These are phyloP conservation scores for Hebeloma cylindrosporum DNA, from an alignment of 768 basidiomycete species.

Conservation along the genomic window DNA sequence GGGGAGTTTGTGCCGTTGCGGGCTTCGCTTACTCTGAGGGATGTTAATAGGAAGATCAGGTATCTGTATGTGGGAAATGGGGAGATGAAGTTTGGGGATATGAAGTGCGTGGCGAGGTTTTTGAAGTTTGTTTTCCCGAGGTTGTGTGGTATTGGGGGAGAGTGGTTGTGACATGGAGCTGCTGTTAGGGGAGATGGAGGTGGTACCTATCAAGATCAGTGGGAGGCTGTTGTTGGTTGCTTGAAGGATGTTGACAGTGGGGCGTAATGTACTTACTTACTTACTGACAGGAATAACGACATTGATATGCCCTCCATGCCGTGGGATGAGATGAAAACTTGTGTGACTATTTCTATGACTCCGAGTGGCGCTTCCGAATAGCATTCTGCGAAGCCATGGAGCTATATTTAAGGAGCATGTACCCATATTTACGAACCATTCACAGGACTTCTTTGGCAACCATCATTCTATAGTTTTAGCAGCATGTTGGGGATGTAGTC, in stretches of 20 bases:
- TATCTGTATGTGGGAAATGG: slow-evolving; percentile 16
- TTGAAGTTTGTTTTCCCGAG: background rate
- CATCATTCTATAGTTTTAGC: no score
- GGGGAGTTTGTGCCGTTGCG: slow-evolving; percentile 1
- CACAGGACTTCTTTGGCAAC: no score
- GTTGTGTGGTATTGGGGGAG: background rate
- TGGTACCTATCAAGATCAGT: no score
- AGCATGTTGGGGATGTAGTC: no score
- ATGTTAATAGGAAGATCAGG: slow-evolving; percentile 8
- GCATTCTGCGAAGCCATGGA: no score
- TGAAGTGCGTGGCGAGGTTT: slow-evolving; percentile 1
- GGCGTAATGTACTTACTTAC: background rate
- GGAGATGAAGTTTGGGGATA: no score
- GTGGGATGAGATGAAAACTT: no score
- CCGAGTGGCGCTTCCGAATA: no score
- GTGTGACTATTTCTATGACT: no score
- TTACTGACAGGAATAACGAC: background rate
- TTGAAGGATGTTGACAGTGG: background rate
- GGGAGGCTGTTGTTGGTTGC: background rate
- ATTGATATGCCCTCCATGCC: background rate
- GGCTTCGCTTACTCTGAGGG: background rate
- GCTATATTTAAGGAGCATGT: no score
- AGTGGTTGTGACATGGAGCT: background rate
- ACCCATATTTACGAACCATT: no score
- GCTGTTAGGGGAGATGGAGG: background rate